These are phyloP conservation scores for Neoscytalidium dimidiatum DNA, from an alignment of 2,329 filamentous ascomycete species.

Conservation along the genomic window DNA sequence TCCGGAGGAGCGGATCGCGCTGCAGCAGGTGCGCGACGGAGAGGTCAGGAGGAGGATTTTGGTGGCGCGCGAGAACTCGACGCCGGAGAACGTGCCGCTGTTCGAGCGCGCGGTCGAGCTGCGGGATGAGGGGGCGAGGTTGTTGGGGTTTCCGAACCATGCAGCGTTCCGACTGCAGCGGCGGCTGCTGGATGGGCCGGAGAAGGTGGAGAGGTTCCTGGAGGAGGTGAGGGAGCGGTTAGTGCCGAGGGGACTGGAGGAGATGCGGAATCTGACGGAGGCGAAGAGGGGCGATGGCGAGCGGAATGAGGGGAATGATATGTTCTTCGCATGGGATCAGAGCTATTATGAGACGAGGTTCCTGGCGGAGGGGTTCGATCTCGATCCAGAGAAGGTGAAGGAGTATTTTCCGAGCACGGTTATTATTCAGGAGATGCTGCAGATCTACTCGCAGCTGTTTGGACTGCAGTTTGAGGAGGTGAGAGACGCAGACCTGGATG, in stretches of 20 bases:
- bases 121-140: slow-evolving; percentile 52
- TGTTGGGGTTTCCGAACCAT: slow-evolving; percentile 53
- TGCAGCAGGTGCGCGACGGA: slow-evolving; percentile 50
- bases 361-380: slow-evolving; percentile 76
- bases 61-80: background rate
- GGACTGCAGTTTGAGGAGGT: slow-evolving; percentile 79
- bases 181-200: slow-evolving; percentile 56
- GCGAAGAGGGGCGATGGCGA: slow-evolving; percentile 53
- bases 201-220: slow-evolving; percentile 54
- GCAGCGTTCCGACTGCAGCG: slow-evolving; percentile 56
- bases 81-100: slow-evolving; percentile 45
- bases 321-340: slow-evolving; percentile 82
- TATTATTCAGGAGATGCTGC: slow-evolving; percentile 75
- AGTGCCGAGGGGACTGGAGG: slow-evolving; percentile 45
- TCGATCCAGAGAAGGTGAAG: slow-evolving; percentile 76
- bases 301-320: slow-evolving; percentile 53
- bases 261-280: slow-evolving; percentile 36
- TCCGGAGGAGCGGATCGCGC: slow-evolving; percentile 50
- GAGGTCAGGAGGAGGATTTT: slow-evolving; percentile 46
- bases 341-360: slow-evolving; percentile 78
- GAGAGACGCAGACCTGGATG: slow-evolving; percentile 62
- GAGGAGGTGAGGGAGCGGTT: slow-evolving; percentile 47
- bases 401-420: slow-evolving; percentile 80
- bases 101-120: slow-evolving; percentile 53
- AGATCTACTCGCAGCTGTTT: slow-evolving; percentile 81